phyloP scores from a whole-genome alignment of 352 stramenopile species.

The Elongisporangium senticosum region DNA sequence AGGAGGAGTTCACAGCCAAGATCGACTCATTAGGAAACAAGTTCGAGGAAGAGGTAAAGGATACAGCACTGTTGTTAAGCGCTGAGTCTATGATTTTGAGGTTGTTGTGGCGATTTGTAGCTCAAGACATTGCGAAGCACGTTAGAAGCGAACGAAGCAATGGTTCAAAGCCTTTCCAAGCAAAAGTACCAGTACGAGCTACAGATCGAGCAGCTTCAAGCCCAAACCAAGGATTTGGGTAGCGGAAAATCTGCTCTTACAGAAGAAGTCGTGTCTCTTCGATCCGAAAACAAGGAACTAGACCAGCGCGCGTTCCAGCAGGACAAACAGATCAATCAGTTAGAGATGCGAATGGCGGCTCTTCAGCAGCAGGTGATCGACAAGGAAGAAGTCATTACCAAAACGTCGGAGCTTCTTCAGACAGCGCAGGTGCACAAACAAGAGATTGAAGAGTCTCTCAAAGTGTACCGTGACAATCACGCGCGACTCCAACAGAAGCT shows the following conservation, averaged over 20 bases:
- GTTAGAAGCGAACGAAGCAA: conserved; percentile 40
- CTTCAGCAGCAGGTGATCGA: conserved; percentile 74
- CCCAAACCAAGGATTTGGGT: conserved; percentile 52
- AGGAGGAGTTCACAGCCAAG: conserved; percentile 63
- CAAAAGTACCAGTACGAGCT: conserved; percentile 77
- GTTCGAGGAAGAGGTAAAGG: conserved; percentile 63
- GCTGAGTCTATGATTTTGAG: not conserved
- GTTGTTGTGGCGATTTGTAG: conserved; percentile 13
- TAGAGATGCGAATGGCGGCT: conserved; percentile 61
- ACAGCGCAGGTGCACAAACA: conserved; percentile 66
- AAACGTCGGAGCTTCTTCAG: conserved; percentile 68
- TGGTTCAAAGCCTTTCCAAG: conserved; percentile 57
- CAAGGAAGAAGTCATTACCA: conserved; percentile 70
- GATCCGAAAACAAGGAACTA: conserved; percentile 72
- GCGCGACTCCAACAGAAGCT: conserved; percentile 81
- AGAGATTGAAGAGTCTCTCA: conserved; percentile 81
- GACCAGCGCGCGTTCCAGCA: conserved; percentile 76
- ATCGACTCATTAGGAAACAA: conserved; percentile 45
- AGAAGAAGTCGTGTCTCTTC: conserved; percentile 49
- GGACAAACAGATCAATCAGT: conserved; percentile 77
- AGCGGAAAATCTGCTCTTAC: conserved; percentile 31
- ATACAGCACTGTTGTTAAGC: not conserved
- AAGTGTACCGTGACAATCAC: conserved; percentile 86
- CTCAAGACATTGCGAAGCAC: conserved; percentile 34
- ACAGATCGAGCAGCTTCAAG: conserved; percentile 63